These are phyloP conservation scores for Pythium coloratum DNA, from an alignment of 352 stramenopile genomes.

Conservation along the genomic window DNA sequence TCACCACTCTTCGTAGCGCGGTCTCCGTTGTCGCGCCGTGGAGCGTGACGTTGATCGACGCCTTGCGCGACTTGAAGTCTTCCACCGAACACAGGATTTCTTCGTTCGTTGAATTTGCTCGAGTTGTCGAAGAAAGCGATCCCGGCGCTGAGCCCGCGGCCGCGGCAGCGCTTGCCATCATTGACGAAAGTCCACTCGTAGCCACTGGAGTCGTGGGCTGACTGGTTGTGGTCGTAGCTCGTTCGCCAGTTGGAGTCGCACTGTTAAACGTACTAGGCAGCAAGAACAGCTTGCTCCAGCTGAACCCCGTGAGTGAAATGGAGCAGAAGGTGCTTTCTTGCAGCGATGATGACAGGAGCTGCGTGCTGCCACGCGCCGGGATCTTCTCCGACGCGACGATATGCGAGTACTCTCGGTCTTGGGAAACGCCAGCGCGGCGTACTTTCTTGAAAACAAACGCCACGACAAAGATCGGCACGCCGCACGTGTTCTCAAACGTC, in stretches of 20 bases:
- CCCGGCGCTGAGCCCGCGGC: not conserved
- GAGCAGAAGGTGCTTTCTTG: constrained; percentile 78
- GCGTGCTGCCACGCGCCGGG: constrained; percentile 38
- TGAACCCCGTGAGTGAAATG: constrained; percentile 74
- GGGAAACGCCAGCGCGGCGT: constrained; percentile 39
- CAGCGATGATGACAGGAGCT: constrained; percentile 70
- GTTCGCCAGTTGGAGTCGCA: not conserved
- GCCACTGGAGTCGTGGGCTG: not conserved
- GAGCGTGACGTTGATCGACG: constrained; percentile 66
- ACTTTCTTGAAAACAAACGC: constrained; percentile 85
- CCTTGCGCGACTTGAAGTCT: constrained; percentile 58
- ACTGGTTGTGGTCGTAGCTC: not conserved
- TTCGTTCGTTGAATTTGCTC: not conserved
- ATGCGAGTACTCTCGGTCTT: constrained; percentile 74
- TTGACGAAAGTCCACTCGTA: constrained; percentile 11
- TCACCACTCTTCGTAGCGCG: constrained; percentile 53
- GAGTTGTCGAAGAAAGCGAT: constrained; percentile 16
- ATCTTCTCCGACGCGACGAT: constrained; percentile 71
- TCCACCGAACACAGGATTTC: constrained; percentile 51
- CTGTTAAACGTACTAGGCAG: constrained; percentile 40
- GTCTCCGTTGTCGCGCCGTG: constrained; percentile 46
- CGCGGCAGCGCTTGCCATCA: constrained; percentile 14
- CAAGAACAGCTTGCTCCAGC: constrained; percentile 76
- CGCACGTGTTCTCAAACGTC: constrained; percentile 80
- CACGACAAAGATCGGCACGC: constrained; percentile 60